Percentiles rank a stretch among this genome's conserved stretches.
Conservation (phyloP, 164 flowering plant genomes). For the Annona cherimola region DNA sequence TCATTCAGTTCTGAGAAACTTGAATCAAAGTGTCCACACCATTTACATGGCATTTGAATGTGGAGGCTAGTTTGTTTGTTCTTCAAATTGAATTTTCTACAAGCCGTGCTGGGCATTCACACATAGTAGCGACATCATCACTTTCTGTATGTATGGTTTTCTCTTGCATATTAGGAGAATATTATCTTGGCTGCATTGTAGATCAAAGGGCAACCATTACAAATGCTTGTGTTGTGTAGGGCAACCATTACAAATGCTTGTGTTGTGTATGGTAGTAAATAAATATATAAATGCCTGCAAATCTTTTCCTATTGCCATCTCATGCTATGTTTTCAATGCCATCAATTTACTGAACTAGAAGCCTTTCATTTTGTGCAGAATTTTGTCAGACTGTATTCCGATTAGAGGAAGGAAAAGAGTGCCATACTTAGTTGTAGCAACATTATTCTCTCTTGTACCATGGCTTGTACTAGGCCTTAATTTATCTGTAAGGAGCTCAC, state of each 20-base stretch:
- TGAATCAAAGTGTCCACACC: background rate
- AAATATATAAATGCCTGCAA: background rate
- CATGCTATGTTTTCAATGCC: background rate
- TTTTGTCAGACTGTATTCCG: conserved; percentile 86
- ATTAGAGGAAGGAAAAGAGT: conserved; percentile 74
- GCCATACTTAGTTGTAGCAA: conserved; percentile 71
- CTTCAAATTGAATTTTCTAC: too few species aligned
- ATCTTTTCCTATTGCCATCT: too few species aligned
- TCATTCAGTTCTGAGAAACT: background rate
- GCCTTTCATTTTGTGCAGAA: conserved; percentile 41
- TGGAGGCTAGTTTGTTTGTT: background rate
- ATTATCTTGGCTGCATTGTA: background rate
- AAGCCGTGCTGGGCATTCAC: background rate
- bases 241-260: background rate
- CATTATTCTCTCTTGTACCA: conserved; percentile 70
- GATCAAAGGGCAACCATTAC: background rate
- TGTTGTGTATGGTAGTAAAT: background rate
- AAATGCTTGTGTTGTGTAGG: background rate
- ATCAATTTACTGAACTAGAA: background rate
- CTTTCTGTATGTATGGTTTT: background rate
- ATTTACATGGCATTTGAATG: background rate
- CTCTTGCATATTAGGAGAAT: background rate
- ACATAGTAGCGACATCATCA: background rate
- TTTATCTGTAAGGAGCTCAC: conserved; percentile 47
- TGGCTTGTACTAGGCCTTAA: conserved; percentile 69